phyloP scores from a whole-genome alignment of 495 filamentous ascomycete species.

The Neurospora africana region DNA sequence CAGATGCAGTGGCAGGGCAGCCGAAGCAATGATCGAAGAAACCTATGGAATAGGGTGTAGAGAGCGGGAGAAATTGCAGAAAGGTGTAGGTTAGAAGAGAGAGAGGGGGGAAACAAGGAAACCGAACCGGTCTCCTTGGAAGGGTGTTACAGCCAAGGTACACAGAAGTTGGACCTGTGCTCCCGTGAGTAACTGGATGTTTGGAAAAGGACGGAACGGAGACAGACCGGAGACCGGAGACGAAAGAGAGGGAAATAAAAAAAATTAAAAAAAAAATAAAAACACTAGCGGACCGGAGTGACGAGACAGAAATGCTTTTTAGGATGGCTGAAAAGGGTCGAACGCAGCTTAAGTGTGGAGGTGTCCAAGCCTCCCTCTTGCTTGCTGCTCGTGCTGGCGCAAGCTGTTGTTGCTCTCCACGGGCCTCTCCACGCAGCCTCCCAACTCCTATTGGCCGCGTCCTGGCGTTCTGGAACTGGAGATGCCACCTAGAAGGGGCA shows the following conservation, averaged over 20 bases:
- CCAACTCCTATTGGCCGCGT: not conserved
- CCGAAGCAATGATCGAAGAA: not conserved
- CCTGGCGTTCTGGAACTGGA: not conserved
- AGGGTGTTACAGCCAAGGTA: not conserved
- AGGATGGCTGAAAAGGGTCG: not conserved
- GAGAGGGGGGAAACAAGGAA: slow-evolving; percentile 2
- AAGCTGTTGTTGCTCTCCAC: not conserved
- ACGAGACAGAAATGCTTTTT: slow-evolving; percentile 1
- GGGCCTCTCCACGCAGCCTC: not conserved
- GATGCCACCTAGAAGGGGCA: not conserved
- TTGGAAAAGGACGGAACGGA: not conserved
- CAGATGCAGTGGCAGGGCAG: not conserved
- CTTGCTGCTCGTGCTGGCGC: not conserved
- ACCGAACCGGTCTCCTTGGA: not conserved
- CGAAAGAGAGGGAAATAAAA: not conserved
- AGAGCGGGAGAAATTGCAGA: not conserved
- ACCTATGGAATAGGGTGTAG: not conserved
- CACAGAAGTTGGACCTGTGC: slow-evolving; percentile 9
- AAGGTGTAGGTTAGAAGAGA: slow-evolving; percentile 1
- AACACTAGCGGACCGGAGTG: not conserved
- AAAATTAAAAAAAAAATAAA: not conserved
- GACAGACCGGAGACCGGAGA: not conserved
- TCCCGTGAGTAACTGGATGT: not conserved
- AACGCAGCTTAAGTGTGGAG: not conserved
- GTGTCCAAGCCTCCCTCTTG: not conserved